Evolutionary conservation across 208 protist genomes (phyloP), one percentile per base, ranked within the genome.

Genomic region (Wallacemonas collosoma): DNA sequence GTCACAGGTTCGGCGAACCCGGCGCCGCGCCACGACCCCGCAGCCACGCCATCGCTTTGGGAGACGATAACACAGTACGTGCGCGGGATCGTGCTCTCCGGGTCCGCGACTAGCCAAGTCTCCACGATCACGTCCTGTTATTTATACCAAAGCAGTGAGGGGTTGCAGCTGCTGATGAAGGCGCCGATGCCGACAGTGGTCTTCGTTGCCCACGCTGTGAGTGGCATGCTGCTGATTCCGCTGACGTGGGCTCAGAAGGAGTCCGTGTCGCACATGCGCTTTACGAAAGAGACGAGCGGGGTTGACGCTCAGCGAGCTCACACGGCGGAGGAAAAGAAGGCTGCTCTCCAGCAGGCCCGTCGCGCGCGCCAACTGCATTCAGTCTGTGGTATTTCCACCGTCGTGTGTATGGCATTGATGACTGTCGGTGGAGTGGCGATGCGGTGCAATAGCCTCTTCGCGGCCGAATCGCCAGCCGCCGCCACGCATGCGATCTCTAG

Each of bases 131-230:
- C 53, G 15, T 39, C 57, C 40, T 71, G 72, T 53, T 80, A 68
- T 51, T 26, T 86, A 6, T 81, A 78, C 43, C 62, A 79, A 40
- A 69, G 72, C 12, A 54, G 71, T 2, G 77, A 80, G 45, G 74
- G 73, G 0, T 77, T 82, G 81, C 77, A 80, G 66, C 75, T 86
- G 14, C 55, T 82, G 38, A 68, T 78, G 77, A 53, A 44, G 12
- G 53, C 38, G 0, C 12, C 35, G 38, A 82, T 85, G 53, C 72
- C 80, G 6, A 62, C 17, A n/a, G 53, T 36, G 48, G 57, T 26
- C 15, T 40, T 66, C 26, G 9, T 68, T 17, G 17, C 61, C 0
- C 73, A 82, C 69, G 73, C 72, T 38, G 71, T 64, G 2, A 69
- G 48, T 1, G 66, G 73, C 41, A 71, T 60, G 26, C 38, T 72